Evolutionary conservation across 257 asterid species (phyloP).

Genomic region (Fraxinus excelsior): DNA sequence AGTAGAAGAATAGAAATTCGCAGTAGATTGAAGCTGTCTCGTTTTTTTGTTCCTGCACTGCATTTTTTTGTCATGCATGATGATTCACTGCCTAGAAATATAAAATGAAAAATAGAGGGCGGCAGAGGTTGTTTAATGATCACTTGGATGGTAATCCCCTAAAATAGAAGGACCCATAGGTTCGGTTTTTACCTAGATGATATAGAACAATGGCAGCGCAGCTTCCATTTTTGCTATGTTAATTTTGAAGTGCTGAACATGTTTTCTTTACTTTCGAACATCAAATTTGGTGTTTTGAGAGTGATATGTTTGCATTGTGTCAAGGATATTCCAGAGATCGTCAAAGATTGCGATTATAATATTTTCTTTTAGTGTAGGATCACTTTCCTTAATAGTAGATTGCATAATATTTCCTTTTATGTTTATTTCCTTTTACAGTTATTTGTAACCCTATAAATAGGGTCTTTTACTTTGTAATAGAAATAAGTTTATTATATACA

Average conservation of each 20-base stretch:
- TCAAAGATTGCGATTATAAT: too few species aligned
- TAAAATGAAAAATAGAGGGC: too few species aligned
- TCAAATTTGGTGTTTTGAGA: neutral
- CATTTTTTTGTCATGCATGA: neutral
- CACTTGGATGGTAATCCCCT: neutral
- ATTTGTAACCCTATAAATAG: too few species aligned
- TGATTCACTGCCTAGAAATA: neutral
- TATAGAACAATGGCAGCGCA: constrained; percentile 7
- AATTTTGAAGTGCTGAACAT: too few species aligned
- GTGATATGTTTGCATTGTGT: neutral
- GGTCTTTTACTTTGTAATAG: too few species aligned
- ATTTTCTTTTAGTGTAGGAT: too few species aligned
- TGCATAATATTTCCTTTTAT: too few species aligned
- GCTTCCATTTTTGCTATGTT: neutral
- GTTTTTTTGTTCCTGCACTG: neutral
- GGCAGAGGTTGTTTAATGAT: too few species aligned
- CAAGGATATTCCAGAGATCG: too few species aligned
- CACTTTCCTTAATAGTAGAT: too few species aligned
- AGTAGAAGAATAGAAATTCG: neutral
- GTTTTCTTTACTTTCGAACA: neutral
- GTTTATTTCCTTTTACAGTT: too few species aligned
- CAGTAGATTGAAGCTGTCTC: neutral
- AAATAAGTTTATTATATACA: too few species aligned
- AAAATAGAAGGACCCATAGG: neutral
- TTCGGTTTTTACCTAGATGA: neutral